Evolutionary conservation across 225 moss, liverwort and hornwort genomes (phyloP).

Genomic region (Neckera pumila): DNA sequence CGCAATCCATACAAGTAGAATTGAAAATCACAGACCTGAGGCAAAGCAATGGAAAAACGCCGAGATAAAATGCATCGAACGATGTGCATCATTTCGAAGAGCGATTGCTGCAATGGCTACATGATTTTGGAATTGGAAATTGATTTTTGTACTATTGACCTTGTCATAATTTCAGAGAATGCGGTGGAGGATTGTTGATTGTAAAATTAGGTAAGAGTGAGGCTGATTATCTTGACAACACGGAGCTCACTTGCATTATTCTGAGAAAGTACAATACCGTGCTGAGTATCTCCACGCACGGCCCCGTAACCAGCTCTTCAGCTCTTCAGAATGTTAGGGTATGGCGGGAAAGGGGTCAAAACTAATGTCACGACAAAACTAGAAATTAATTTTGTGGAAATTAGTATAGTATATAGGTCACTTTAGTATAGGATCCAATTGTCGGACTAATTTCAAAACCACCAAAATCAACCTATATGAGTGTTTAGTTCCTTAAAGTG

Average conservation of each 20-base stretch:
- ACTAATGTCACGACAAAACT: background rate
- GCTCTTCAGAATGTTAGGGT: no score
- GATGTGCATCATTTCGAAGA: background rate
- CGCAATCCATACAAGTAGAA: background rate
- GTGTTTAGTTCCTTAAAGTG: background rate
- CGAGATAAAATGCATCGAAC: background rate
- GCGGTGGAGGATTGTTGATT: background rate
- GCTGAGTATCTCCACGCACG: background rate
- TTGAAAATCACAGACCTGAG: background rate
- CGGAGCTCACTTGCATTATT: background rate
- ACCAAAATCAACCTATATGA: background rate
- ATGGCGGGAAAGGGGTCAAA: background rate
- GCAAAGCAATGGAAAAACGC: background rate
- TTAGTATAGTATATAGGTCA: background rate
- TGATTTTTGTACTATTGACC: no score
- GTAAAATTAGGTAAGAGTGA: background rate
- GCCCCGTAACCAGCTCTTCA: background rate
- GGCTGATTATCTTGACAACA: background rate
- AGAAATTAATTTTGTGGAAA: no score
- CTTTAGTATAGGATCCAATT: background rate
- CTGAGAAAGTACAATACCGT: background rate
- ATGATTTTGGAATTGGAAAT: background rate
- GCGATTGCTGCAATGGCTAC: background rate
- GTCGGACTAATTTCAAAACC: no score
- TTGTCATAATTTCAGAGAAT: background rate